phyloP scores from a whole-genome alignment of 2,329 filamentous ascomycete genomes.

The Alternaria alternata region DNA sequence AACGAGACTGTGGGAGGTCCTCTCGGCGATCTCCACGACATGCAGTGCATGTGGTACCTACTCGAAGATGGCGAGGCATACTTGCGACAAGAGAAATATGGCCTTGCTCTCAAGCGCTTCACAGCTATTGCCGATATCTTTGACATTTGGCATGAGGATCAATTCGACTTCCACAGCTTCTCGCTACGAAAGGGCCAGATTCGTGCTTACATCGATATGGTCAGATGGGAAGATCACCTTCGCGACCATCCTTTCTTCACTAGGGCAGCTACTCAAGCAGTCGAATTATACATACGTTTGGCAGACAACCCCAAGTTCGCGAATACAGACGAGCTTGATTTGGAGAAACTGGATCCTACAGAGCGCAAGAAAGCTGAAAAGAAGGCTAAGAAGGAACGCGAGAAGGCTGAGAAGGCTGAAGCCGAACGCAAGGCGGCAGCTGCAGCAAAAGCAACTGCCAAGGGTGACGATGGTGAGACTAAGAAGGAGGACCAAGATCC shows the following conservation, averaged over 20 bases:
- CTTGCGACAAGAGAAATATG: slow-evolving; percentile 80
- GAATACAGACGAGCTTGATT: slow-evolving; percentile 68
- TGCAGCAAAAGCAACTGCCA: slow-evolving; percentile 62
- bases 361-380: slow-evolving; percentile 88
- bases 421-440: slow-evolving; percentile 84
- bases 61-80: slow-evolving; percentile 95
- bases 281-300: slow-evolving; percentile 81
- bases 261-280: slow-evolving; percentile 80
- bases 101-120: slow-evolving; percentile 90
- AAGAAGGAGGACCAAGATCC: slow-evolving; percentile 95
- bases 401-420: slow-evolving; percentile 77
- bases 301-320: slow-evolving; percentile 75
- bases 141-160: slow-evolving; percentile 96
- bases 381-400: slow-evolving; percentile 82
- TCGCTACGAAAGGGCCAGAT: slow-evolving; percentile 97
- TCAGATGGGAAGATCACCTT: slow-evolving; percentile 92
- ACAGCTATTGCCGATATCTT: slow-evolving; percentile 91
- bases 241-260: slow-evolving; percentile 94
- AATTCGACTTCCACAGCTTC: slow-evolving; percentile 98
- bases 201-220: slow-evolving; percentile 92
- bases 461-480: slow-evolving; percentile 67
- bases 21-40: slow-evolving; percentile 89
- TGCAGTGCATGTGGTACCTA: slow-evolving; percentile 98
- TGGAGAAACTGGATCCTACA: slow-evolving; percentile 60
- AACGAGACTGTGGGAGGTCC: slow-evolving; percentile 89